A percentile compares a stretch with the other conserved stretches of the same genome.
Conservation (phyloP, 345 rosid species). For the Salix purpurea region DNA sequence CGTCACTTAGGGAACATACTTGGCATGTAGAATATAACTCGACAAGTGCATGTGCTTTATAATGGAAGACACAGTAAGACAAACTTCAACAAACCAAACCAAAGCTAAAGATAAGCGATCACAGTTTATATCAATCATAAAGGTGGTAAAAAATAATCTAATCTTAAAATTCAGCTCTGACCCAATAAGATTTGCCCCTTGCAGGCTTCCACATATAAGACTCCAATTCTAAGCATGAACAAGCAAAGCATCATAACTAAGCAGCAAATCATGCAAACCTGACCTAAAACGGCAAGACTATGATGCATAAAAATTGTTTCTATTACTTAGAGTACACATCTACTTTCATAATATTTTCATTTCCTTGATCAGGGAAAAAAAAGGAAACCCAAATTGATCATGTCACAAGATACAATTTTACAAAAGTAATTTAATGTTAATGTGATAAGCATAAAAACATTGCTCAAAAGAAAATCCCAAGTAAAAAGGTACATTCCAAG, state of each 20-base stretch:
- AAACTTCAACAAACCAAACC: neutral
- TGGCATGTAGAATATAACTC: neutral
- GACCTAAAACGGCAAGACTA: neutral
- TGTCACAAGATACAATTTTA: too few relatives aligned
- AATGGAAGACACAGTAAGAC: neutral
- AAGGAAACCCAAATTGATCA: too few relatives aligned
- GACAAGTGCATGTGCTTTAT: neutral
- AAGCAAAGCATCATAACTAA: neutral
- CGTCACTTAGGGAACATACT: neutral
- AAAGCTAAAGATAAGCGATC: neutral
- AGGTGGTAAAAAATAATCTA: neutral
- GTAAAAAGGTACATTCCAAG: neutral
- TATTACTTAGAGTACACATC: too few relatives aligned
- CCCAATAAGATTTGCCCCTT: neutral
- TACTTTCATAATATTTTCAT: neutral
- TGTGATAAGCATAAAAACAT: neutral
- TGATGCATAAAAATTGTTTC: too few relatives aligned
- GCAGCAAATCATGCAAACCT: neutral
- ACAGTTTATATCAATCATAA: neutral
- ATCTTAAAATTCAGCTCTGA: neutral
- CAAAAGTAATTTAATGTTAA: too few relatives aligned
- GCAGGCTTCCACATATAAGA: neutral
- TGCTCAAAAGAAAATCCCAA: neutral
- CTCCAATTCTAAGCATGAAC: neutral
- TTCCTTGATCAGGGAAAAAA: neutral